Evolutionary conservation across 208 protist species (phyloP).

Genomic region (Porcisia hertigi): DNA sequence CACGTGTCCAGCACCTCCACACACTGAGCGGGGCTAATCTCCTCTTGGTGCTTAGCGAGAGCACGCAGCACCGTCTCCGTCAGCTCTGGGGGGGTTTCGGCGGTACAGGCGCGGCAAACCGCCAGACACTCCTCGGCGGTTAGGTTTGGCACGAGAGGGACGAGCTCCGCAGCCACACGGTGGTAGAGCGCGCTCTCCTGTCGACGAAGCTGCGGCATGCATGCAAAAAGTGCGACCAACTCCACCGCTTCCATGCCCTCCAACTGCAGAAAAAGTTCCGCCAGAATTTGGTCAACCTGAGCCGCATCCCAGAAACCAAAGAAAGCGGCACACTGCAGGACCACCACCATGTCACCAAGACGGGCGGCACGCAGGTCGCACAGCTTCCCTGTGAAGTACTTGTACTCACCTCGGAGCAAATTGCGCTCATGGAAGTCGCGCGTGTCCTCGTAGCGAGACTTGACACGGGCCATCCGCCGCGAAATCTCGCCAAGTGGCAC

Average conservation of each 20-base stretch:
- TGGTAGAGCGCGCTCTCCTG: slow-evolving; percentile 53
- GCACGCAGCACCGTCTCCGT: slow-evolving; percentile 46
- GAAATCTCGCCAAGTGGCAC: slow-evolving; percentile 82
- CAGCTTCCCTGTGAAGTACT: slow-evolving; percentile 93
- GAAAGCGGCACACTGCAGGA: slow-evolving; percentile 78
- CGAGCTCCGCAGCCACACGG: slow-evolving; percentile 46
- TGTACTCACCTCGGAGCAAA: slow-evolving; percentile 92
- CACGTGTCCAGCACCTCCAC: slow-evolving; percentile 71
- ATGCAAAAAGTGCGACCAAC: slow-evolving; percentile 64
- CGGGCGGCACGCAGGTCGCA: slow-evolving; percentile 75
- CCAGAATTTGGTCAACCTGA: slow-evolving; percentile 73
- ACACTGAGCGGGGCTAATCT: slow-evolving; percentile 44
- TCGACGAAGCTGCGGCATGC: slow-evolving; percentile 71
- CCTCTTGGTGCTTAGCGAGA: slow-evolving; percentile 38
- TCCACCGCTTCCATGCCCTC: slow-evolving; percentile 55
- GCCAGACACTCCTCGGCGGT: slow-evolving; percentile 77
- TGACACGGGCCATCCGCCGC: slow-evolving; percentile 82
- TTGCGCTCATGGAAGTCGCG: slow-evolving; percentile 81
- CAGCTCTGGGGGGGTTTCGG: slow-evolving; percentile 45
- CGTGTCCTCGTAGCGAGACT: slow-evolving; percentile 74
- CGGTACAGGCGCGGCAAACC: slow-evolving; percentile 55
- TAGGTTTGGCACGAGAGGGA: slow-evolving; percentile 55
- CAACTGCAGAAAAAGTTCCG: slow-evolving; percentile 61
- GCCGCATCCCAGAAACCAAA: slow-evolving; percentile 91
- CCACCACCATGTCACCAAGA: slow-evolving; percentile 71